Base-by-base conservation (phyloP, 208 protist genomes). In the Trypanosoma cruzi region DNA sequence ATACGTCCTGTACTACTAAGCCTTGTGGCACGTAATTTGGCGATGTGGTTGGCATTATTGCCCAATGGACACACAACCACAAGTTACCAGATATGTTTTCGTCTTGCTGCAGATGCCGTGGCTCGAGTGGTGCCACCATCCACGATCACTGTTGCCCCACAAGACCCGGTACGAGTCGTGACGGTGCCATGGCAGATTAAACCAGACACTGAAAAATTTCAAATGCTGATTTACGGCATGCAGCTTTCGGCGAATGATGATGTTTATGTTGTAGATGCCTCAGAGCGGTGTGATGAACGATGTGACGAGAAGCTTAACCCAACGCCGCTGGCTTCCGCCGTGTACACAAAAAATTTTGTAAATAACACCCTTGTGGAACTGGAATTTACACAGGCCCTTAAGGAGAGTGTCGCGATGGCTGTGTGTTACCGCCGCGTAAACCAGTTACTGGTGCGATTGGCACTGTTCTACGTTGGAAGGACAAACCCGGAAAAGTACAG, bases 381-480 rank as follows among this genome's bases (percentile, higher is more conserved):
- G 3, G 24, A 58, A 26, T 92, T 96, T 68, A 37, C 57, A 31
- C 40, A 13, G 40, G 7, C 40, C 8, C 40, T 44, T 16, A 44
- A 44, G 13, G 40, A 44, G 8, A 68, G 80, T n/a, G 64, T 86
- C 34, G 70, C 76, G 26, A 71, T 95, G 22, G 71, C 75, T 7
- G 75, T 97, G 37, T 97, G 92, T 68, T 97, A 95, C 79, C 89
- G 92, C 54, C 86, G 89, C 57, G 66, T 49, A 16, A 76, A 75
- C 11, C 62, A 64, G 42, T 75, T 83, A 40, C 68, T 97, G 36
- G 86, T 84, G 13, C 77, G 70, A 28, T 64, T 97, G 24, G 75
- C 76, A 11, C 70, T 74, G 34, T 72, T 92, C 54, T 57, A 73
- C 68, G 68, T 97, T 11, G 81, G 80, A 2, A 68, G 82, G 29